Conservation (phyloP, 163 green algal species). For the Scenedesmus sp. region DNA sequence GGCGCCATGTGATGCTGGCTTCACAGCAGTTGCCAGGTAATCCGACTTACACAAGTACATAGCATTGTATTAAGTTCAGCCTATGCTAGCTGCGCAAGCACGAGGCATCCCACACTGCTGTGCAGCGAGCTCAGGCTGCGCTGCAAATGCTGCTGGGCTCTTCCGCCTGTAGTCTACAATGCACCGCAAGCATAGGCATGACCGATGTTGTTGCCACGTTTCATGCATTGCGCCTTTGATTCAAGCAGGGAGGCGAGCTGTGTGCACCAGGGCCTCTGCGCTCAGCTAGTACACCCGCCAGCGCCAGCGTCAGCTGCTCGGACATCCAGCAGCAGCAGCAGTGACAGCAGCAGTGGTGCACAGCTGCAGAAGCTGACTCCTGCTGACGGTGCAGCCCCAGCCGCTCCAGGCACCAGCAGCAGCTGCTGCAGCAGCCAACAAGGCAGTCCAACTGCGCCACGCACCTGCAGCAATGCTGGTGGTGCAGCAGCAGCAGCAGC, state of each 20-base stretch:
- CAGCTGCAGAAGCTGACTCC: background rate
- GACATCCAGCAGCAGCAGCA: background rate
- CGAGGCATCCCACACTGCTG: background rate
- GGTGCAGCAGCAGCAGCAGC: background rate
- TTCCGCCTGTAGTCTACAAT: background rate
- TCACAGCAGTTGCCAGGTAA: background rate
- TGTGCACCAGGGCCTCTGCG: background rate
- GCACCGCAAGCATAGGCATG: background rate
- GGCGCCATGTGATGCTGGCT: background rate
- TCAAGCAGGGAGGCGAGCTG: background rate
- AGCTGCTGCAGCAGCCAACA: slow-evolving; percentile 7
- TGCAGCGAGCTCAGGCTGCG: background rate
- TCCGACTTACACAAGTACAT: background rate
- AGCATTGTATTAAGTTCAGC: background rate
- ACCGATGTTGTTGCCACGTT: background rate
- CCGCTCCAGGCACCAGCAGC: background rate
- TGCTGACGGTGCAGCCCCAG: background rate
- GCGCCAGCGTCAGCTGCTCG: background rate
- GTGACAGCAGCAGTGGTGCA: background rate
- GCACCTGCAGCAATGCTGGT: background rate
- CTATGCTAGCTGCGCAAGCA: background rate
- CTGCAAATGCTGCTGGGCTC: background rate
- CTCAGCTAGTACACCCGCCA: background rate
- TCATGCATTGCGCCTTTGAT: no score
- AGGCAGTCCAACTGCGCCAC: background rate